Evolutionary conservation across 768 basidiomycete genomes (phyloP).

Genomic region (Suillus hirtellus): DNA sequence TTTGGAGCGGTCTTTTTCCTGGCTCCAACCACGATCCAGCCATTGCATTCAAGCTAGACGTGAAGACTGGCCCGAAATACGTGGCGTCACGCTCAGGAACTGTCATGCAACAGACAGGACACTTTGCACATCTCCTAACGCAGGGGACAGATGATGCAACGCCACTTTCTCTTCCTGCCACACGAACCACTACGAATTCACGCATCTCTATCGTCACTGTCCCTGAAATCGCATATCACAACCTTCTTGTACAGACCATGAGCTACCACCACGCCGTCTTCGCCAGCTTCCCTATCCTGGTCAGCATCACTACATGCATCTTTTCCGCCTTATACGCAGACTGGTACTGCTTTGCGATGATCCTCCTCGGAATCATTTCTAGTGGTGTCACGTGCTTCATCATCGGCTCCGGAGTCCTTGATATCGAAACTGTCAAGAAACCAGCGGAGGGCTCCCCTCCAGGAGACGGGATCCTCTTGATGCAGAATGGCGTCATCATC

Average conservation of each 20-base stretch:
- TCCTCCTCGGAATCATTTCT: slow-evolving; percentile 30
- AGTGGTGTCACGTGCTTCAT: slow-evolving; percentile 29
- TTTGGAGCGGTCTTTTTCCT: slow-evolving; percentile 31
- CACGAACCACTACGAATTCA: slow-evolving; percentile 8
- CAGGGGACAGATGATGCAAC: slow-evolving; percentile 2
- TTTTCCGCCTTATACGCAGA: slow-evolving; percentile 27
- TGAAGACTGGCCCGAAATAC: slow-evolving; percentile 27
- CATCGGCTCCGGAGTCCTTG: slow-evolving; percentile 26
- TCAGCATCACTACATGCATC: slow-evolving; percentile 23
- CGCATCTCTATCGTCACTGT: background rate
- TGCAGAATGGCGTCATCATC: slow-evolving; percentile 21
- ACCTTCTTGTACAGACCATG: background rate
- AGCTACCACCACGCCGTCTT: slow-evolving; percentile 5
- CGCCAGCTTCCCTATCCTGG: slow-evolving; percentile 24
- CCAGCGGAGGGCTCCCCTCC: slow-evolving; percentile 22
- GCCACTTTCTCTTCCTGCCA: background rate
- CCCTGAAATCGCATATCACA: background rate
- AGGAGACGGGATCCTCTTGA: slow-evolving; percentile 26
- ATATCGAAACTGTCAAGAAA: slow-evolving; percentile 17
- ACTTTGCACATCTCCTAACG: slow-evolving; percentile 25
- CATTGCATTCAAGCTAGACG: slow-evolving; percentile 27
- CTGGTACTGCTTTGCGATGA: slow-evolving; percentile 34
- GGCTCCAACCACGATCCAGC: slow-evolving; percentile 22
- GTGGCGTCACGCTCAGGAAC: slow-evolving; percentile 26
- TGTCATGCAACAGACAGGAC: slow-evolving; percentile 19